Evolutionary conservation across 2,329 filamentous ascomycete genomes (phyloP), one percentile per base, ranked within the genome.

Genomic region (Colletotrichum paranaense): DNA sequence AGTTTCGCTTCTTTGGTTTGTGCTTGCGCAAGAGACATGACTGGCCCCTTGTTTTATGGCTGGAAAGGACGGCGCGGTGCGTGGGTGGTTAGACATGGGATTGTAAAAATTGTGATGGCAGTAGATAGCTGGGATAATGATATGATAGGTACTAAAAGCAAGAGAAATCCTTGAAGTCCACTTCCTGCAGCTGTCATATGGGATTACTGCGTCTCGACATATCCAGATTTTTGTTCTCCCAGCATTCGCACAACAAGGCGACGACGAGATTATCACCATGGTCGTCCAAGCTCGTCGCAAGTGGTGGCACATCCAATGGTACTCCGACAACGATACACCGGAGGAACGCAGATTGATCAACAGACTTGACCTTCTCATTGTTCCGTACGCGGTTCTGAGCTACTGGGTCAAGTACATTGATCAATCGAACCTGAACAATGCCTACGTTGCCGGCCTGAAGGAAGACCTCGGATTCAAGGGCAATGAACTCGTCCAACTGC

Each of bases 291-390:
- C 67, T 24, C 71, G 71, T 24, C 57, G 56, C 71, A 81, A 80
- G 69, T 84, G 82, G 82, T 83, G 81, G 70, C 78, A 84, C 8
- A 77, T 84, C 68, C 82, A 86, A 68, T 89, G 87, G 87, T 89
- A 84, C 77, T 79, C 86, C 6, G 80, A 84, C 35, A 80, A 85
- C 8, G 89, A 91, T 73, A 88, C 81, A 0, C 81, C 82, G 0
- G 81, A 83, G 57, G 84, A 86, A 73, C 79, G 81, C 3, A 78
- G 75, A 12, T 84, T 86, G 32, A 76, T 86, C 6, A 80, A 83
- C 70, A 86, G 85, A 74, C 75, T 86, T 2, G 85, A 86, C 56
- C 81, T 81, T 4, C 79, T 83, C 9, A 79, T 86, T 59, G 75
- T 84, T 19, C 77, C 75, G 14, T 76, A 78, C 32, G 85, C 86